phyloP scores from a whole-genome alignment of 2,329 filamentous ascomycete genomes.

The Aspergillus chevalieri region DNA sequence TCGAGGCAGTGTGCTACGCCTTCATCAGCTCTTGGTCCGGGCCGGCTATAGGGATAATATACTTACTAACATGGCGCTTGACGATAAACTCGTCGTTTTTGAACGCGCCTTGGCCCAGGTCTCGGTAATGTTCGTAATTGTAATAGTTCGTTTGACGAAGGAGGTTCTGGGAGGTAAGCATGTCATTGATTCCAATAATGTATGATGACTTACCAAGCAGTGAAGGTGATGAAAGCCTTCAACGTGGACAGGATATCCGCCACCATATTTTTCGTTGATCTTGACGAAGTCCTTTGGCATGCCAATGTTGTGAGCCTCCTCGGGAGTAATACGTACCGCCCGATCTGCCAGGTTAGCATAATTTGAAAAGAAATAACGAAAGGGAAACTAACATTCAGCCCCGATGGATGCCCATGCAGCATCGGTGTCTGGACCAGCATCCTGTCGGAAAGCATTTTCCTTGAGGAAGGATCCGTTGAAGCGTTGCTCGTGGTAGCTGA shows the following conservation, averaged over 20 bases:
- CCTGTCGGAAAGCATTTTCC: slow-evolving; percentile 49
- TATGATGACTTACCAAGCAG: slow-evolving; percentile 45
- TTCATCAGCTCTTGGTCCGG: not conserved
- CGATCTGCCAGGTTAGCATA: slow-evolving; percentile 28
- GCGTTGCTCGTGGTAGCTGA: slow-evolving; percentile 35
- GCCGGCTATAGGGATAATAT: not conserved
- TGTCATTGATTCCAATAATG: not conserved
- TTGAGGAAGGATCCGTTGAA: slow-evolving; percentile 56
- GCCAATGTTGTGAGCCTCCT: slow-evolving; percentile 47
- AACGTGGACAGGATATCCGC: slow-evolving; percentile 43
- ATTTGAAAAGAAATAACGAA: not conserved
- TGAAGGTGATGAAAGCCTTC: slow-evolving; percentile 36
- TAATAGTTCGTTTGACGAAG: slow-evolving; percentile 54
- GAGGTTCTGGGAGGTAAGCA: slow-evolving; percentile 43
- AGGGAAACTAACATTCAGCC: slow-evolving; percentile 42
- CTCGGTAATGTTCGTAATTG: slow-evolving; percentile 55
- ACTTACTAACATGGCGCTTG: slow-evolving; percentile 53
- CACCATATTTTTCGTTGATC: slow-evolving; percentile 50
- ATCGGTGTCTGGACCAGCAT: slow-evolving; percentile 50
- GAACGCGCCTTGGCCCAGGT: slow-evolving; percentile 48
- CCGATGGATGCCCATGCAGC: slow-evolving; percentile 51
- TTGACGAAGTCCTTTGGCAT: slow-evolving; percentile 52
- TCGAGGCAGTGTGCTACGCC: slow-evolving; percentile 54
- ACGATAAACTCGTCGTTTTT: slow-evolving; percentile 51
- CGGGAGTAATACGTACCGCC: slow-evolving; percentile 44